These are phyloP conservation scores for Triadica sebifera DNA, from an alignment of 345 rosid genomes.

Conservation along the genomic window DNA sequence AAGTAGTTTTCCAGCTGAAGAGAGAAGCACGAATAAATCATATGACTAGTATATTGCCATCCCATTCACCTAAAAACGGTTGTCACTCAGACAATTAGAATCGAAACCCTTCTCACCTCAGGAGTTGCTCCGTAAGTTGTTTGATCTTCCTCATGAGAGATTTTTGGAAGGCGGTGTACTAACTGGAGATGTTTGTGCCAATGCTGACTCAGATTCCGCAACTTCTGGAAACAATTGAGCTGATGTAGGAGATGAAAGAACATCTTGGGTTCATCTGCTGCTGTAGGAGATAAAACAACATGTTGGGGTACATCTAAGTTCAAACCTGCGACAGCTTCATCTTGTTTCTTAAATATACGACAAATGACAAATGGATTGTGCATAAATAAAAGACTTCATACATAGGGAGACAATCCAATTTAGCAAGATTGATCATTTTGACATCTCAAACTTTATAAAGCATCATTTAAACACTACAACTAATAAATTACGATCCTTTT, in stretches of 20 bases:
- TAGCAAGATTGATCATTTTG: too few species aligned
- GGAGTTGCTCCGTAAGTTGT: constrained; percentile 15
- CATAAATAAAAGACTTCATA: too few species aligned
- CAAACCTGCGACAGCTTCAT: constrained; percentile 18
- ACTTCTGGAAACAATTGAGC: constrained; percentile 30
- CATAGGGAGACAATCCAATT: too few species aligned
- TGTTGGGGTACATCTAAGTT: constrained; percentile 34
- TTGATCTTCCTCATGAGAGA: constrained; percentile 17
- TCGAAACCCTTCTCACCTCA: constrained; percentile 33
- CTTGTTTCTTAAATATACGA: constrained; percentile 70
- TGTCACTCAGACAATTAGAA: neutral
- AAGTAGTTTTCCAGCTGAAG: constrained; percentile 33
- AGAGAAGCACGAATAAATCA: neutral
- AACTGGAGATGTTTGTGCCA: constrained; percentile 27
- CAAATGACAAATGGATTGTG: constrained; percentile 66
- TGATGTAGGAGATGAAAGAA: constrained; percentile 32
- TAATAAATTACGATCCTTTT: too few species aligned
- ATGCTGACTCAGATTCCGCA: constrained; percentile 23
- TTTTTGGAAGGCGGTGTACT: constrained; percentile 1
- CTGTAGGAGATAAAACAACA: constrained; percentile 31
- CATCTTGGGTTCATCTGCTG: constrained; percentile 34
- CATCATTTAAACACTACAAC: too few species aligned
- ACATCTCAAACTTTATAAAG: too few species aligned
- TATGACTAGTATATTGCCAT: neutral
- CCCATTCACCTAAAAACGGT: neutral